These are phyloP conservation scores for Alliaria petiolata DNA, from an alignment of 345 rosid genomes.

Conservation along the genomic window DNA sequence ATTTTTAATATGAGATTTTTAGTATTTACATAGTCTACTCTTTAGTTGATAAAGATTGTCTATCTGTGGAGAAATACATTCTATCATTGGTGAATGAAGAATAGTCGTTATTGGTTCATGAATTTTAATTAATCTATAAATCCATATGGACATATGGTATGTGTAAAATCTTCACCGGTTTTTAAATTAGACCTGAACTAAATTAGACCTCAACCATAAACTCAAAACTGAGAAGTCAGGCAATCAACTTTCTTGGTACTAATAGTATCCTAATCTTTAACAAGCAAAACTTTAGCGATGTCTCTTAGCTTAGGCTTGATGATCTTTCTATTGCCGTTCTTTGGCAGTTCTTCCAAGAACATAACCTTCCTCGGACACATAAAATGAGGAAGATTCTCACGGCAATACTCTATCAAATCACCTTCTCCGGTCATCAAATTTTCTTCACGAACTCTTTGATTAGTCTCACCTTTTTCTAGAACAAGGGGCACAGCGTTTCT, in stretches of 20 bases:
- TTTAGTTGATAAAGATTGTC: too few relatives aligned
- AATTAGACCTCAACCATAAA: too few relatives aligned
- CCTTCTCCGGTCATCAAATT: slow-evolving; percentile 19
- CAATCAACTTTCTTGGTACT: neutral
- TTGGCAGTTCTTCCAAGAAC: slow-evolving; percentile 43
- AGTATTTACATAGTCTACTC: too few relatives aligned
- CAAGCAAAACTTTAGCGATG: slow-evolving; percentile 34
- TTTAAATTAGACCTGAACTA: too few relatives aligned
- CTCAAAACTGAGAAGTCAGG: neutral
- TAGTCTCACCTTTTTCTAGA: slow-evolving; percentile 8
- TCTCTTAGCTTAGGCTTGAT: slow-evolving; percentile 48
- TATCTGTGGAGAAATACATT: too few relatives aligned
- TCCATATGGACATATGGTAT: too few relatives aligned
- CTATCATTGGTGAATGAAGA: too few relatives aligned
- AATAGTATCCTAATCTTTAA: neutral
- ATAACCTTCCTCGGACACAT: slow-evolving; percentile 55
- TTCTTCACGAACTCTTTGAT: slow-evolving; percentile 18
- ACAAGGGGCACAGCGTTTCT: slow-evolving; percentile 59
- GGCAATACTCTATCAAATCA: slow-evolving; percentile 41
- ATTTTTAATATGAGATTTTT: too few relatives aligned
- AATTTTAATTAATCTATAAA: too few relatives aligned
- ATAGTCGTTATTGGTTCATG: too few relatives aligned
- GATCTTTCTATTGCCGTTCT: slow-evolving; percentile 50
- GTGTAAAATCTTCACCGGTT: too few relatives aligned
- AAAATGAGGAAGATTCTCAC: slow-evolving; percentile 44